Percentiles rank a stretch among this genome's conserved stretches.
Conservation (phyloP, 2,329 filamentous ascomycete genomes). For the Ophiosphaerella narmari region DNA sequence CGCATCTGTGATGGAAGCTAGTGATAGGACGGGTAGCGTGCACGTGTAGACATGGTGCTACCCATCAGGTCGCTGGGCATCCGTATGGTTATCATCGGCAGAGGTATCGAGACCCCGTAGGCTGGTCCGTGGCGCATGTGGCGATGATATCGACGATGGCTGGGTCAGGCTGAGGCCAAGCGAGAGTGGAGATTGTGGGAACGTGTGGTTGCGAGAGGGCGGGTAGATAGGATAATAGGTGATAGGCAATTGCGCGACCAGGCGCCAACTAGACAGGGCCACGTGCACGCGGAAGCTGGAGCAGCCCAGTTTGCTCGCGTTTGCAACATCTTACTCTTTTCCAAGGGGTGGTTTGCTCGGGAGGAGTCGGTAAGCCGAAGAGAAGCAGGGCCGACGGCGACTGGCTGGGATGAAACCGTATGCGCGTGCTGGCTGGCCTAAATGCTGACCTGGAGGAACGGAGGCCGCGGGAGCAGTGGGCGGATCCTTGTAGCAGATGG, state of each 20-base stretch:
- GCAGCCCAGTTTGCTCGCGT: neutral
- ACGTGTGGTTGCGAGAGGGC: too few species aligned
- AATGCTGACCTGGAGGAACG: constrained; percentile 5
- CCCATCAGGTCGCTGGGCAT: neutral
- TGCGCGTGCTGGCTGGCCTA: constrained; percentile 22
- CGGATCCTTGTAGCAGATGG: neutral
- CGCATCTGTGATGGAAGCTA: constrained; percentile 6
- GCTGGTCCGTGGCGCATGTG: constrained; percentile 27
- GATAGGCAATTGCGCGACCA: too few species aligned
- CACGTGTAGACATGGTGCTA: neutral
- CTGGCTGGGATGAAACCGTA: constrained; percentile 11
- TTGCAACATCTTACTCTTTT: neutral
- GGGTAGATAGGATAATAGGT: too few species aligned
- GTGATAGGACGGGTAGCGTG: neutral
- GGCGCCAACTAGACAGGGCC: too few species aligned
- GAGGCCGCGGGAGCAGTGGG: neutral
- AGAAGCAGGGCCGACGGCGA: constrained; percentile 4
- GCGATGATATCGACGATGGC: neutral
- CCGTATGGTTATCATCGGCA: constrained; percentile 22
- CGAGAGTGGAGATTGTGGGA: too few species aligned
- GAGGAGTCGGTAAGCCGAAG: too few species aligned
- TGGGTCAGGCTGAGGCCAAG: constrained; percentile 3
- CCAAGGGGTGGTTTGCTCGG: constrained; percentile 5
- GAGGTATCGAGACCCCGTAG: neutral
- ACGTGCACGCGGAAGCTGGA: too few species aligned